Conservation (phyloP, 331 rosid species). For the Telfairia occidentalis region DNA sequence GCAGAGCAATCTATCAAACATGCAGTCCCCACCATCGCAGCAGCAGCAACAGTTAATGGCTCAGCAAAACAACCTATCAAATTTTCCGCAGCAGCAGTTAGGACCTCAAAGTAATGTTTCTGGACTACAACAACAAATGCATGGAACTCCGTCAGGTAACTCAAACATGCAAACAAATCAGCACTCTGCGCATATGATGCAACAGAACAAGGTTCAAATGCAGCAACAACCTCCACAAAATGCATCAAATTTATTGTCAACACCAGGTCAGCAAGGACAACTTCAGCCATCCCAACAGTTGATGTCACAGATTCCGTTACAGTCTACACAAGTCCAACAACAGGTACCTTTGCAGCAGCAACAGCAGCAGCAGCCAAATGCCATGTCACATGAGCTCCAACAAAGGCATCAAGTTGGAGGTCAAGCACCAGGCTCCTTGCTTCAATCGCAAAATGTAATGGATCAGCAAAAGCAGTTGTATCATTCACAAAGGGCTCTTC, state of each 20-base stretch:
- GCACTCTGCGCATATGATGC: conserved; percentile 55
- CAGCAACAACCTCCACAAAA: conserved; percentile 73
- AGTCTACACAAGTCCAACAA: conserved; percentile 73
- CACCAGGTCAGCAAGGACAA: conserved; percentile 72
- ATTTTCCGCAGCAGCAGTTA: conserved; percentile 73
- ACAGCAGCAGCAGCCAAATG: conserved; percentile 20
- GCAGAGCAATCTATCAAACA: conserved; percentile 60
- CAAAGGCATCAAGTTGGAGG: conserved; percentile 73
- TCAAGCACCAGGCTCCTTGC: conserved; percentile 48
- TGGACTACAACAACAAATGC: conserved; percentile 57
- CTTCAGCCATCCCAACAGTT: conserved; percentile 66
- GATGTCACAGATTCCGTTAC: conserved; percentile 80
- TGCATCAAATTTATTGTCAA: conserved; percentile 54
- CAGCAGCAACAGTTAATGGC: conserved; percentile 56
- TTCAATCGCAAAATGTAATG: conserved; percentile 56
- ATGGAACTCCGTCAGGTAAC: conserved; percentile 63
- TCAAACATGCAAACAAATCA: conserved; percentile 75
- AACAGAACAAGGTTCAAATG: conserved; percentile 59
- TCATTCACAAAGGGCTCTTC: conserved; percentile 69
- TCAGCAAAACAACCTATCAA: conserved; percentile 70
- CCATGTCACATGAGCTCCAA: conserved; percentile 70
- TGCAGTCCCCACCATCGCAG: conserved; percentile 35
- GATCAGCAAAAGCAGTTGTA: conserved; percentile 88
- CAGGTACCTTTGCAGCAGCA: conserved; percentile 68
- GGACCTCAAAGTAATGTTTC: conserved; percentile 55